Percentiles rank a stretch among this genome's conserved stretches.
Evolutionary conservation across 2,329 filamentous ascomycete genomes (phyloP).

Genomic region (Neonectria magnoliae): DNA sequence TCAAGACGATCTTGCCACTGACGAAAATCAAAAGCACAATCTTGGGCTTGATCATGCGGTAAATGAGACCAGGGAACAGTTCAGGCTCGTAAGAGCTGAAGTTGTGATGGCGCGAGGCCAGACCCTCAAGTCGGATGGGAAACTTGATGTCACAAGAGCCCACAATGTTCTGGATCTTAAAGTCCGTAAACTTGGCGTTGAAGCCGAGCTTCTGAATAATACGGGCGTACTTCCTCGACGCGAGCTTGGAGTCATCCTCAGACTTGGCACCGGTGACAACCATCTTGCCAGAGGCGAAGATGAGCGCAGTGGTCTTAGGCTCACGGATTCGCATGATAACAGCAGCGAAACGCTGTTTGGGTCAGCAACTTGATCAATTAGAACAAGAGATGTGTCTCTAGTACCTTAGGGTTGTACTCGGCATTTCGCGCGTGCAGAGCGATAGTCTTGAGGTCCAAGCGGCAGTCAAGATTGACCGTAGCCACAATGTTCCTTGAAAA

Average conservation of each 20-base stretch:
- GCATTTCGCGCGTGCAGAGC: constrained; percentile 97
- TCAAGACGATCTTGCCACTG: constrained; percentile 97
- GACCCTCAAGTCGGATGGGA: constrained; percentile 93
- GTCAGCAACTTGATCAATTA: constrained; percentile 45
- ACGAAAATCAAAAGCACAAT: constrained; percentile 98
- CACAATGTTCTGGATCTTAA: constrained; percentile 99
- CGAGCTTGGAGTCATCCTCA: constrained; percentile 97
- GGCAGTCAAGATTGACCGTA: constrained; percentile 97
- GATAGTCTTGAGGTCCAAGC: constrained; percentile 98
- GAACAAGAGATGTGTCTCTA: constrained; percentile 45
- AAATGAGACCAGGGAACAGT: constrained; percentile 98
- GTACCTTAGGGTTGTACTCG: constrained; percentile 98
- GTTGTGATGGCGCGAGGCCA: constrained; percentile 97
- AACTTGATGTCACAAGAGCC: constrained; percentile 99
- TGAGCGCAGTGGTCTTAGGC: constrained; percentile 96
- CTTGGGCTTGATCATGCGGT: constrained; percentile 99
- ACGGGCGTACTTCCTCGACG: constrained; percentile 95
- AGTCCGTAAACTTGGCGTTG: constrained; percentile 99
- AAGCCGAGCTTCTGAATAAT: constrained; percentile 99
- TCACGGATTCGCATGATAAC: constrained; percentile 99
- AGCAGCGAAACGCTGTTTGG: constrained; percentile 87
- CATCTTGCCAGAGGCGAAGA: constrained; percentile 99
- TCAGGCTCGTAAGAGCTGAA: constrained; percentile 99
- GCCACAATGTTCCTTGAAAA: constrained; percentile 93
- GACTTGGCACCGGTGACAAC: constrained; percentile 98